These are phyloP conservation scores for Acanthamoeba sp. DNA, from an alignment of 208 protist genomes.

Conservation along the genomic window DNA sequence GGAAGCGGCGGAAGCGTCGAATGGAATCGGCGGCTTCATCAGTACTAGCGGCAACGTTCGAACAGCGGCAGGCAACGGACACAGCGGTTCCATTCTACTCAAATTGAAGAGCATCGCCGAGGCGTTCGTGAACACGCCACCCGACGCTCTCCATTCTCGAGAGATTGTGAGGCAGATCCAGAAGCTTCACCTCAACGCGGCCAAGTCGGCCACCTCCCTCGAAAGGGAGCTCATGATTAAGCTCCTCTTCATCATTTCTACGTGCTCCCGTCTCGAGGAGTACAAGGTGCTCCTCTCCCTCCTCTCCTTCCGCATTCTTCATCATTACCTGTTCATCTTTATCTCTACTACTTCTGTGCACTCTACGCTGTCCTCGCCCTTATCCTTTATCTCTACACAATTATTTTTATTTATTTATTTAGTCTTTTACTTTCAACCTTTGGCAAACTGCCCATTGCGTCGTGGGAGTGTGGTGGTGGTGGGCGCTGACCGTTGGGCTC, in stretches of 20 bases:
- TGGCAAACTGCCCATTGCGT: neutral
- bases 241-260: conserved; percentile 70
- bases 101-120: conserved; percentile 45
- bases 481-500: too few relatives aligned
- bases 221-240: conserved; percentile 64
- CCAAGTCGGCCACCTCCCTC: conserved; percentile 27
- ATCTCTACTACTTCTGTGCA: neutral
- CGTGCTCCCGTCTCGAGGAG: conserved; percentile 40
- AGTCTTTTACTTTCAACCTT: neutral
- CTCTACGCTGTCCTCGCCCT: neutral
- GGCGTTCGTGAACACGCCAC: conserved; percentile 46
- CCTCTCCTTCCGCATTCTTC: neutral
- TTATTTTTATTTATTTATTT: neutral
- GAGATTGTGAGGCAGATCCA: conserved; percentile 56
- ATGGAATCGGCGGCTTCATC: neutral
- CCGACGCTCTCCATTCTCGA: neutral
- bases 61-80: neutral
- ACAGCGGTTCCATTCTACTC: neutral
- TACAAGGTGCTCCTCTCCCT: neutral
- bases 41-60: neutral
- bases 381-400: neutral
- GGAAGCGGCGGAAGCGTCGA: neutral
- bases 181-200: conserved; percentile 63
- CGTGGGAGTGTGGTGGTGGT: too few relatives aligned
- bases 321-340: neutral